These are phyloP conservation scores for Daldinia childiae DNA, from an alignment of 495 filamentous ascomycete genomes.

Conservation along the genomic window DNA sequence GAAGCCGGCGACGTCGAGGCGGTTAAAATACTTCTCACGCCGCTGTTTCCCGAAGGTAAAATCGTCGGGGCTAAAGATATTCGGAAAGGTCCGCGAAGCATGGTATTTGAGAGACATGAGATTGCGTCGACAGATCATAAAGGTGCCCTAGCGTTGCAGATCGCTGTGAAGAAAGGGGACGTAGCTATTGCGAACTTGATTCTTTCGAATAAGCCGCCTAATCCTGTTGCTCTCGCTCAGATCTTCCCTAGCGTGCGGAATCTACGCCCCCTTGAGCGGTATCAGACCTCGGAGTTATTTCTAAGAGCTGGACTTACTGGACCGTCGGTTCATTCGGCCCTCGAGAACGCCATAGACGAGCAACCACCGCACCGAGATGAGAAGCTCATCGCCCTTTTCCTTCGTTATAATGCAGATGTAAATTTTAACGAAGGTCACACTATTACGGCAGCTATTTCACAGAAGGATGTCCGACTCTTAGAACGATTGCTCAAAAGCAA, in stretches of 20 bases:
- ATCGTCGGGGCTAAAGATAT: slow-evolving; percentile 35
- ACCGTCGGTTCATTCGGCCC: slow-evolving; percentile 47
- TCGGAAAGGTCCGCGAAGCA: slow-evolving; percentile 40
- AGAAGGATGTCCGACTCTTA: slow-evolving; percentile 51
- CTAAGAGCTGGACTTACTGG: slow-evolving; percentile 52
- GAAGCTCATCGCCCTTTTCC: slow-evolving; percentile 53
- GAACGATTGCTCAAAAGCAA: slow-evolving; percentile 50
- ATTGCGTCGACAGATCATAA: slow-evolving; percentile 57
- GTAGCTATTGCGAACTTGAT: slow-evolving; percentile 52
- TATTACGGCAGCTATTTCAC: slow-evolving; percentile 52
- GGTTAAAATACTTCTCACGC: slow-evolving; percentile 53
- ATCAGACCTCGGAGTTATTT: slow-evolving; percentile 53
- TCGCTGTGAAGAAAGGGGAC: slow-evolving; percentile 52
- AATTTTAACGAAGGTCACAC: slow-evolving; percentile 57
- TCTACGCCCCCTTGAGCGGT: slow-evolving; percentile 48
- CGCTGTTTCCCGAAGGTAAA: slow-evolving; percentile 49
- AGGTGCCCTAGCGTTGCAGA: slow-evolving; percentile 52
- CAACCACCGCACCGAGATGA: slow-evolving; percentile 53
- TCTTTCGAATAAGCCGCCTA: slow-evolving; percentile 50
- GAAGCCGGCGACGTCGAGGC: slow-evolving; percentile 52
- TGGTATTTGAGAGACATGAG: slow-evolving; percentile 51
- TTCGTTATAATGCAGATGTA: slow-evolving; percentile 55
- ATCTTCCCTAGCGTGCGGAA: slow-evolving; percentile 51
- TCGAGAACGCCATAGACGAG: slow-evolving; percentile 57
- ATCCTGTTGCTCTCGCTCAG: slow-evolving; percentile 48